Percentiles rank a stretch among this genome's conserved stretches.
phyloP scores from a whole-genome alignment of 2,329 filamentous ascomycete genomes.

The Fusarium sp. region DNA sequence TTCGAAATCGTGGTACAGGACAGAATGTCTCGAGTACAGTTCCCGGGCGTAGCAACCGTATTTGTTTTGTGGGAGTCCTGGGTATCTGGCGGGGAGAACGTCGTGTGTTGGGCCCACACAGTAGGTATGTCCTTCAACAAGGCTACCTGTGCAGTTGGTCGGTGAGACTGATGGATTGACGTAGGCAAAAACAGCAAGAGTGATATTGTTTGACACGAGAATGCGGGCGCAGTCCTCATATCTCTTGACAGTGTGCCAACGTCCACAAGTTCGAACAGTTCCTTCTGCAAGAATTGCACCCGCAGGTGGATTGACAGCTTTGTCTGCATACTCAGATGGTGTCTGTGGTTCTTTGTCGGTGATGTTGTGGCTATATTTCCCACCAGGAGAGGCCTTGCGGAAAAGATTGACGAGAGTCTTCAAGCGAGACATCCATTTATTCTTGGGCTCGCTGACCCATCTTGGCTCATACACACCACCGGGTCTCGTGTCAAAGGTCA shows the following conservation, averaged over 20 bases:
- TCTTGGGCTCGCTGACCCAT: neutral
- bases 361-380: neutral
- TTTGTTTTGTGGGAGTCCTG: neutral
- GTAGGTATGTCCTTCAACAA: neutral
- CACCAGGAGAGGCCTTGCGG: neutral
- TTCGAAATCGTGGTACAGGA: fast-evolving
- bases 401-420: neutral
- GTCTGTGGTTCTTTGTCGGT: neutral
- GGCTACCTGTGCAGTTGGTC: fast-evolving
- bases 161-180: neutral
- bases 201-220: neutral
- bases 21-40: neutral
- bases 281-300: neutral
- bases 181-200: neutral
- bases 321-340: neutral
- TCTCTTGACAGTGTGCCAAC: neutral
- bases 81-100: fast-evolving
- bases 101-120: neutral
- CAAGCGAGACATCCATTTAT: neutral
- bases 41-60: neutral
- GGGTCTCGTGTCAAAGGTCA: neutral
- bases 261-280: neutral
- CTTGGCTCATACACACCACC: neutral
- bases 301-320: neutral
- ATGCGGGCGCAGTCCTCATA: neutral